Evolutionary conservation across 345 rosid species (phyloP).

Genomic region (Eucalyptus polyanthemos): DNA sequence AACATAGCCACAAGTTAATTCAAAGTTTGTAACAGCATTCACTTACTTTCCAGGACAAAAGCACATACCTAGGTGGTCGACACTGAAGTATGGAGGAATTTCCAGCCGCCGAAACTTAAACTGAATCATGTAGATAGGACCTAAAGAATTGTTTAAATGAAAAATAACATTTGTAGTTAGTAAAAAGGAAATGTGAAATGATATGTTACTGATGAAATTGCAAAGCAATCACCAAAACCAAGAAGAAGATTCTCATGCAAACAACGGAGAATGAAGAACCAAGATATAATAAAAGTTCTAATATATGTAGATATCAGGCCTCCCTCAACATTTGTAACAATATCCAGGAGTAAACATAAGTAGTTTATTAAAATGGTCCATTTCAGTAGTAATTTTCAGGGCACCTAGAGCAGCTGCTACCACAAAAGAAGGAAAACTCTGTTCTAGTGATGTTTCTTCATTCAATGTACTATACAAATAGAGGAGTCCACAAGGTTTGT

Average conservation of each 20-base stretch:
- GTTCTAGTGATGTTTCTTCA: background rate
- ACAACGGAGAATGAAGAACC: too few relatives aligned
- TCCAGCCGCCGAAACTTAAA: slow-evolving; percentile 92
- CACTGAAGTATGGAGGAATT: slow-evolving; percentile 80
- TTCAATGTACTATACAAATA: background rate
- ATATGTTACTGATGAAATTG: background rate
- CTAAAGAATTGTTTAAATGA: slow-evolving; percentile 9
- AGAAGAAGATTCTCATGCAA: too few relatives aligned
- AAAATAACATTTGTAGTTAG: background rate
- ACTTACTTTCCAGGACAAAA: background rate
- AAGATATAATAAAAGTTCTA: too few relatives aligned
- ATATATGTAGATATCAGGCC: too few relatives aligned
- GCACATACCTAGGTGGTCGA: slow-evolving; percentile 62
- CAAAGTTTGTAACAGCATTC: background rate
- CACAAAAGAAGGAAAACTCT: background rate
- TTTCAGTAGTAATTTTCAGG: background rate
- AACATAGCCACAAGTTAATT: background rate
- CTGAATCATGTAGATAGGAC: slow-evolving; percentile 77
- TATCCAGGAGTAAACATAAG: too few relatives aligned
- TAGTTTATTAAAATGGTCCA: too few relatives aligned
- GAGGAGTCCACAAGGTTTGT: background rate
- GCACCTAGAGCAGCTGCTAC: background rate
- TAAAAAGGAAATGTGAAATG: background rate
- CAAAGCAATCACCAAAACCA: too few relatives aligned
- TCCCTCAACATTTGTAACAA: too few relatives aligned